Evolutionary conservation across 2,329 filamentous ascomycete species (phyloP), one percentile per base, ranked within the genome.

Genomic region (Fusarium sp.): DNA sequence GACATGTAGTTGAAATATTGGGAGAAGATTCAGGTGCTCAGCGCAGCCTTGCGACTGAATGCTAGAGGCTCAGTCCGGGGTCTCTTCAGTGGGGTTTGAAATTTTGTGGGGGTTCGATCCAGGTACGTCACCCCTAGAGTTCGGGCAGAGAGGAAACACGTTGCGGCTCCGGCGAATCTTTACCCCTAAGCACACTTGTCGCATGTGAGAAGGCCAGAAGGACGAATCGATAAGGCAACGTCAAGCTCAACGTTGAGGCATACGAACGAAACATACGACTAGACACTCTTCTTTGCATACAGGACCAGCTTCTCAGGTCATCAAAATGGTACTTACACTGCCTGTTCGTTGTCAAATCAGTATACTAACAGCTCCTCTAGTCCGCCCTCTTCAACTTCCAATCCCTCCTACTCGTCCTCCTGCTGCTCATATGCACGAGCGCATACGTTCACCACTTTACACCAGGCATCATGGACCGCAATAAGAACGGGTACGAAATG

Each of bases 331-430:
- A 70, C 37, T 57, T 15, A 36, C n/a, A 16, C 31, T 46, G 23
- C 42, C 55, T 8, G 3, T 16, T 26, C 15, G 10, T n/a, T 18
- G 45, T n/a, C 23, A 28, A 36, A 34, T 44, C 18, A 23, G 16
- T 44, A 34, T 54, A 23, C 67, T 74, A 61, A 74, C 62, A 36
- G 16, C 34, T 16, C 20, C 28, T 60, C 30, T 76, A 97, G 96
- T 92, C 96, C 62, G 96, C 96, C 57, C 91, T 99, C 76, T 97
- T 99, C 90, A 98, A 98, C 83, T 98, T 99, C 85, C 94, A 97
- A 81, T 97, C 94, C 62, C 91, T 98, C 73, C 88, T 99, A 74
- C 89, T 98, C 75, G 95, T 97, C 72, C 89, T 99, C 75, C 89
- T 99, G 52, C 91, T 99, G 73, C 89, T 97, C 73, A 97, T 98